phyloP scores from a whole-genome alignment of 2,329 filamentous ascomycete species.

The Ophiostoma tasmaniense region DNA sequence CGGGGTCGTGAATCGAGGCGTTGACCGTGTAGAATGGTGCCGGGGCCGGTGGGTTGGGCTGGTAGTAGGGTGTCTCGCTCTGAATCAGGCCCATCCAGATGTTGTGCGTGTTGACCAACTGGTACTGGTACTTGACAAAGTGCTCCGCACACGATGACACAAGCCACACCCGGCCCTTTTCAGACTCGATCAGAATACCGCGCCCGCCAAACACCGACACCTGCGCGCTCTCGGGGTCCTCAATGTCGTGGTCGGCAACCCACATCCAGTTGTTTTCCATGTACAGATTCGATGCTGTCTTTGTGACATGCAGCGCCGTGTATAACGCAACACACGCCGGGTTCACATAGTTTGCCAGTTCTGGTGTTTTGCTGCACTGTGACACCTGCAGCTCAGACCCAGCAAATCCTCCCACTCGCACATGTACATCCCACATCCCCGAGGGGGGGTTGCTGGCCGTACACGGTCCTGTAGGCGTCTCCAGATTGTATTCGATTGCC shows the following conservation, averaged over 20 bases:
- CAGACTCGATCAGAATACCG: slow-evolving; percentile 31
- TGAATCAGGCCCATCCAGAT: slow-evolving; percentile 54
- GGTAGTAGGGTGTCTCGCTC: slow-evolving; percentile 60
- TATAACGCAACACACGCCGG: slow-evolving; percentile 31
- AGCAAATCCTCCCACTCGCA: slow-evolving; percentile 62
- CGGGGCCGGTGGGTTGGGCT: slow-evolving; percentile 48
- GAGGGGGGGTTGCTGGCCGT: slow-evolving; percentile 28
- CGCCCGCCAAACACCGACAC: slow-evolving; percentile 29
- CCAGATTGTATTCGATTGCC: slow-evolving; percentile 66
- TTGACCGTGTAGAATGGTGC: slow-evolving; percentile 39
- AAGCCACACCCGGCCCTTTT: slow-evolving; percentile 42
- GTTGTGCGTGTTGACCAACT: slow-evolving; percentile 47
- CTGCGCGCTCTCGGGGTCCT: slow-evolving; percentile 28
- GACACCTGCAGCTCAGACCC: slow-evolving; percentile 60
- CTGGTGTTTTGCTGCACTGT: slow-evolving; percentile 52
- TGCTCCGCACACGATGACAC: slow-evolving; percentile 54
- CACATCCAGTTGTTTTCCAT: slow-evolving; percentile 45
- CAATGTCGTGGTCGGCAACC: slow-evolving; percentile 45
- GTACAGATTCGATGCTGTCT: slow-evolving; percentile 31
- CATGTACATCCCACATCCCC: slow-evolving; percentile 67
- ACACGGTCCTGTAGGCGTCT: slow-evolving; percentile 29
- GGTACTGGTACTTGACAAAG: slow-evolving; percentile 54
- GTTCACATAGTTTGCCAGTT: slow-evolving; percentile 25
- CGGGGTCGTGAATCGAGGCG: slow-evolving; percentile 35
- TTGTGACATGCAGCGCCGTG: slow-evolving; percentile 36